A percentile compares a stretch with the other conserved stretches of the same genome.
These are phyloP conservation scores for Suhomyces taliae DNA, from an alignment of 1,139 yeast species.

Conservation along the genomic window DNA sequence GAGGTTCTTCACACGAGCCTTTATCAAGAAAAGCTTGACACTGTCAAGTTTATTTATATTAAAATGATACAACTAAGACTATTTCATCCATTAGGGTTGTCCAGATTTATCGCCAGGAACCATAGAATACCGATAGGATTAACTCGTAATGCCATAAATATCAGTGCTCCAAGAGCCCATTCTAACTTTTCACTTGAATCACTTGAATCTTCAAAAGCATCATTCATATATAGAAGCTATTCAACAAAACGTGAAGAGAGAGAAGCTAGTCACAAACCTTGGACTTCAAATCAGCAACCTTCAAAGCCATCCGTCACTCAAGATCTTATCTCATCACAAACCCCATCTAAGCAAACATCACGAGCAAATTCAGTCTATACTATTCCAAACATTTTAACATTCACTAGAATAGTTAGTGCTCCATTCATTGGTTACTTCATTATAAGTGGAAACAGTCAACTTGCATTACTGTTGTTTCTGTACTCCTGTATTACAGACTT, in stretches of 20 bases:
- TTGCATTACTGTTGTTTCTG: conserved; percentile 71
- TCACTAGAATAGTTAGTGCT: conserved; percentile 73
- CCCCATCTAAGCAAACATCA: not conserved
- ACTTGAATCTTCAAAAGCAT: not conserved
- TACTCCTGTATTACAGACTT: conserved; percentile 91
- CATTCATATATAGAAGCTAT: not conserved
- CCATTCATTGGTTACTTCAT: conserved; percentile 84
- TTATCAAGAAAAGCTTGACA: not conserved
- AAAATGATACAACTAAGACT: not conserved
- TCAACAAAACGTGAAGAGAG: not conserved
- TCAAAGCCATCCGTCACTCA: not conserved
- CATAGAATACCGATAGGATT: not conserved
- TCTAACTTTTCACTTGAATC: not conserved
- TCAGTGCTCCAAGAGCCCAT: not conserved
- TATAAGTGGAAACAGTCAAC: conserved; percentile 55
- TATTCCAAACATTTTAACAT: conserved; percentile 79
- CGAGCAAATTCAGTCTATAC: conserved; percentile 50
- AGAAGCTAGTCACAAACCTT: not conserved
- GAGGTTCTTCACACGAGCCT: not conserved
- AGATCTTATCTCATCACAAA: not conserved
- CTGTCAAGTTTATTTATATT: not conserved
- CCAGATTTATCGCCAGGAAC: not conserved
- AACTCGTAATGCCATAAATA: not conserved
- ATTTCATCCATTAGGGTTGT: not conserved
- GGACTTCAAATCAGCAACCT: not conserved